Base-by-base conservation (phyloP, 2,329 filamentous ascomycete genomes). In the Tolypocladium tropicale region DNA sequence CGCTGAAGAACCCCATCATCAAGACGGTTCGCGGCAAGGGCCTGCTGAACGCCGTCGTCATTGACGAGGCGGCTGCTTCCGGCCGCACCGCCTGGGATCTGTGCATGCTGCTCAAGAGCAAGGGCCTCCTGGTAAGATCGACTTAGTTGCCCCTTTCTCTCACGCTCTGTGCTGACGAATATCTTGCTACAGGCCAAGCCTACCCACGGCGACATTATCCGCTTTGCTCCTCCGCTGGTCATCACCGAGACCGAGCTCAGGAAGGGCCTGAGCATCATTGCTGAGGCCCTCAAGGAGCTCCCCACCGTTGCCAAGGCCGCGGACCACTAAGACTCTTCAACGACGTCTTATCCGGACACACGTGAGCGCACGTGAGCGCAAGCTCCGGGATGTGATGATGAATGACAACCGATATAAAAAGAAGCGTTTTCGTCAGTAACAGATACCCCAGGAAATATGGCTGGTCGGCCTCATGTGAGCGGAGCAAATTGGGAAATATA, bases 151-250 rank as follows among this genome's bases (percentile, higher is more conserved):
- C 23, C 7, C 18, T 21, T 14, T 5, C 32, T 9, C 30, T 30
- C 2, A 5, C 3, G 25, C 46, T 36, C 10, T 23, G 11, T 32
- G 41, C 37, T 54, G 12, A 37, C 36, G 28, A 18, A 21, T 33
- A 30, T 28, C 4, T 12, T 14, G 10, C 11, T 37, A 39, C 70
- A 95, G 90, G 94, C 94, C 66, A 99, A 99, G 82, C 94, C 94
- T 33, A 99, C 94, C 7, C 94, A 99, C 73, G 87, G 95, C 68
- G 96, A 97, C 74, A 97, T 99, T 71, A 99, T 99, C 70, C 89
- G 94, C 57, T 87, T 99, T 59, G 94, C 94, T n/a, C 94, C 94
- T 51, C 94, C 94, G 23, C 78, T 99, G 55, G 91, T 99, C 62
- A 97, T 99, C 67, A 91, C 86, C 30, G 91, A 97, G 67, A 82